Evolutionary conservation across 1,139 yeast species (phyloP).

Genomic region (Pneumocystis carinii): DNA sequence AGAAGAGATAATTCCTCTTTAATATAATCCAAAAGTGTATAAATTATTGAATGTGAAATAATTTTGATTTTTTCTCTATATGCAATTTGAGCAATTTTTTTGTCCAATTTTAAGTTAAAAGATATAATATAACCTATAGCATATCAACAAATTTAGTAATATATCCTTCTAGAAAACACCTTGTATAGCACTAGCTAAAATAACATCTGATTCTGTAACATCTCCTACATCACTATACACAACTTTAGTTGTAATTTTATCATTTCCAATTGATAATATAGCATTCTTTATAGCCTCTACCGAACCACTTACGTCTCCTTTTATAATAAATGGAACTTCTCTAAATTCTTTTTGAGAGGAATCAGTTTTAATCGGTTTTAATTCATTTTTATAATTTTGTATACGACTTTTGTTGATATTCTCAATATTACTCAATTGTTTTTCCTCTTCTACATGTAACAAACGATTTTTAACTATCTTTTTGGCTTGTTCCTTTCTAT

Average conservation of each 20-base stretch:
- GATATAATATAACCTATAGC: constrained; percentile 49
- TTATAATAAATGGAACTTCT: constrained; percentile 47
- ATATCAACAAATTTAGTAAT: neutral
- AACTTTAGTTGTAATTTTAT: constrained; percentile 57
- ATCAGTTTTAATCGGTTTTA: neutral
- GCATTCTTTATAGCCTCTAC: constrained; percentile 58
- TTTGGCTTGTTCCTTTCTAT: constrained; percentile 10
- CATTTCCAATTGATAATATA: constrained; percentile 67
- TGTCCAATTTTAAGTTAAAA: constrained; percentile 61
- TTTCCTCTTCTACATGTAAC: constrained; percentile 40
- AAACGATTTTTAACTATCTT: constrained; percentile 26
- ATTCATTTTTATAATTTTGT: constrained; percentile 28
- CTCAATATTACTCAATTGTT: constrained; percentile 53
- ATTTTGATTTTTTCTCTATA: constrained; percentile 44
- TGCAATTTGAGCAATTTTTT: constrained; percentile 48
- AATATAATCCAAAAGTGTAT: constrained; percentile 75
- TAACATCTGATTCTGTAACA: constrained; percentile 70
- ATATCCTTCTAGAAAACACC: constrained; percentile 1
- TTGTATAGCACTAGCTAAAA: constrained; percentile 59
- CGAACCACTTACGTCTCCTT: constrained; percentile 75
- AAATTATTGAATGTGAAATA: constrained; percentile 62
- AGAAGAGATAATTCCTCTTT: constrained; percentile 46
- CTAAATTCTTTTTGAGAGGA: constrained; percentile 22
- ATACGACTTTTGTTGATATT: constrained; percentile 43
- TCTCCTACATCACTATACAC: constrained; percentile 68